Evolutionary conservation across 257 asterid genomes (phyloP), one percentile per base, ranked within the genome.

Genomic region (Datura wrightii): DNA sequence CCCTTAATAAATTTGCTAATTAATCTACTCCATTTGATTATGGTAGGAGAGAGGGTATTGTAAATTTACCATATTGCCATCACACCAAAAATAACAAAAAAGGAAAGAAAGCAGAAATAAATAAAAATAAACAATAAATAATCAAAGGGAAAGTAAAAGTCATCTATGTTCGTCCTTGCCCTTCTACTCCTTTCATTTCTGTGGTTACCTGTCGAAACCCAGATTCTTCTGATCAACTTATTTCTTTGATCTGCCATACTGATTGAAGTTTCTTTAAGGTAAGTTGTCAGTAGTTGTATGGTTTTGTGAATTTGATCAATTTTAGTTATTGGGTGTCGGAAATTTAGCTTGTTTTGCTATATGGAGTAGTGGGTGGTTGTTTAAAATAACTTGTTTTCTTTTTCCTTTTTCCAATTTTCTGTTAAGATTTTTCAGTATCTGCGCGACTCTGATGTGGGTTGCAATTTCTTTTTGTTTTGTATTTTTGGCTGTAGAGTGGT

Each of bases 101-200:
- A 15, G 5, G n/a, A 36, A 6, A 36, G 48, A 3, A 39, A 8
- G 7, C 31, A 24, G 31, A 24, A 24, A 24, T 24, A 24, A 24
- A 67, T 0, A 36, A 69, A 1, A 39, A n/a, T 59, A 66, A 36
- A 2, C n/a, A 66, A 19, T 16, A 76, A 76, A 48, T 31, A 52
- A 52, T 31, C 8, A 69, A 76, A 52, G 63, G 82, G 63, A 76
- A 76, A 76, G 63, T 76, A 50, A 52, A 76, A 24, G 62, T 76
- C 82, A 6, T 69, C 50, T 15, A n/a, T 67, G 24, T 19, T 39
- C 24, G 19, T 66, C 50, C 1, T 2, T 63, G 50, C 1, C 11
- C 53, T 69, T 76, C 44, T 24, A 13, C 46, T 31, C 59, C 18
- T 50, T 76, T 76, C 62, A 34, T 76, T 76, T 76, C 5, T 48